A percentile compares a stretch with the other conserved stretches of the same genome.
Conservation (phyloP, 257 asterid species). For the Linaria vulgaris region DNA sequence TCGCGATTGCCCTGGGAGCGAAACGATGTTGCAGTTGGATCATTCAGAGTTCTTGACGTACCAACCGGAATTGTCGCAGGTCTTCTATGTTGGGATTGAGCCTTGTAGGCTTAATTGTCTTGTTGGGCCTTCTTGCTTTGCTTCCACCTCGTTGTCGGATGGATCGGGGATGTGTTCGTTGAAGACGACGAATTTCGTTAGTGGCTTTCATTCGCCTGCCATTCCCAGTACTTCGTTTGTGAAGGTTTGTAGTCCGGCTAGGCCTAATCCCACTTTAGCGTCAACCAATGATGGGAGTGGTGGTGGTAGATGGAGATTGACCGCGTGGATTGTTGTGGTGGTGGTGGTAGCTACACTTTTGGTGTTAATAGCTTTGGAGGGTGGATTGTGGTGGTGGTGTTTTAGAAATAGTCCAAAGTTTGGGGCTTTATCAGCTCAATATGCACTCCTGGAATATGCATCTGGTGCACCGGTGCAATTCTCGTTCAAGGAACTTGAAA, state of each 20-base stretch:
- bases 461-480: slow-evolving; percentile 91
- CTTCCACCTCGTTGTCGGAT: slow-evolving; percentile 77
- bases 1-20: slow-evolving; percentile 43
- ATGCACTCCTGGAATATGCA: slow-evolving; percentile 84
- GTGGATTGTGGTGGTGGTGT: slow-evolving; percentile 81
- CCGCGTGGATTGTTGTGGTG: slow-evolving; percentile 60
- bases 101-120: slow-evolving; percentile 69
- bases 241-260: slow-evolving; percentile 58
- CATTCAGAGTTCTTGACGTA: slow-evolving; percentile 63
- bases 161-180: slow-evolving; percentile 76
- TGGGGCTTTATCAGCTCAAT: slow-evolving; percentile 54
- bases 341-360: slow-evolving; percentile 52
- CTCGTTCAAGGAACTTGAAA: slow-evolving; percentile 64
- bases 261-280: slow-evolving; percentile 48
- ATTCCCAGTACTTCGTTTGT: slow-evolving; percentile 78
- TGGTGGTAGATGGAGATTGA: slow-evolving; percentile 44
- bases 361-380: slow-evolving; percentile 51
- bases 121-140: slow-evolving; percentile 45
- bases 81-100: slow-evolving; percentile 43
- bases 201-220: slow-evolving; percentile 69
- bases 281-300: slow-evolving; percentile 19
- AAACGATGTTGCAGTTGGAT: slow-evolving; percentile 57
- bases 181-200: slow-evolving; percentile 45
- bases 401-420: slow-evolving; percentile 53
- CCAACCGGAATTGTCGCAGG: slow-evolving; percentile 43